phyloP scores from a whole-genome alignment of 225 moss, liverwort and hornwort genomes.

The Ulota crispa region DNA sequence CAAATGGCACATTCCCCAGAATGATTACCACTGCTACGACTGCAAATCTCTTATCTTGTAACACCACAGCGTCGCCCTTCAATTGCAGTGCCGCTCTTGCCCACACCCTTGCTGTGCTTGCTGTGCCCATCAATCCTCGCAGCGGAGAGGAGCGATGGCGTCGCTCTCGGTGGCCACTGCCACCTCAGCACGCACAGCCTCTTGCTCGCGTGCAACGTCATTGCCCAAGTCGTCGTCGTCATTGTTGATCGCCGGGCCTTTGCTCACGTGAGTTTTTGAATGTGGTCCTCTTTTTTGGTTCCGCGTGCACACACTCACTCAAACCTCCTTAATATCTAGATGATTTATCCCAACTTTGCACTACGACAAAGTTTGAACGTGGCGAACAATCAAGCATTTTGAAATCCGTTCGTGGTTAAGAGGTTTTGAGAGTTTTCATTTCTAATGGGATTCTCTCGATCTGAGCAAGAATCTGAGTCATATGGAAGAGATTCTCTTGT shows the following conservation, averaged over 20 bases:
- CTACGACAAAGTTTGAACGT: too few relatives aligned
- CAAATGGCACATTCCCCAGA: background rate
- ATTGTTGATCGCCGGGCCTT: conserved; percentile 27
- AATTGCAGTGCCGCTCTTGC: too few relatives aligned
- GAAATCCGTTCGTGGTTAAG: too few relatives aligned
- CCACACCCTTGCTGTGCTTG: background rate
- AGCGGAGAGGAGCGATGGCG: conserved; percentile 14
- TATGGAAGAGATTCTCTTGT: background rate
- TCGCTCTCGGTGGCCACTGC: background rate
- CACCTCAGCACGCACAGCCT: background rate
- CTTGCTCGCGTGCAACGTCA: background rate
- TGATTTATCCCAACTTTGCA: too few relatives aligned
- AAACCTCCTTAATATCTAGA: background rate
- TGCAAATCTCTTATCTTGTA: background rate
- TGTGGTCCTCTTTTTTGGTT: background rate
- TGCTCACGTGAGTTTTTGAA: conserved; percentile 4
- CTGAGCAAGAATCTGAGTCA: background rate
- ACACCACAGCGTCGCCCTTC: too few relatives aligned
- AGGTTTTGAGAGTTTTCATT: background rate
- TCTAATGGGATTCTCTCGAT: background rate
- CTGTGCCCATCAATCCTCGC: background rate
- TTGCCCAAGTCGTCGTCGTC: background rate
- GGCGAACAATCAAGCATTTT: too few relatives aligned
- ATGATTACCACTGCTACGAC: background rate
- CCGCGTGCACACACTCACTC: background rate